Conservation (phyloP, 2,329 filamentous ascomycete species). For the Aureobasidium uvarum region DNA sequence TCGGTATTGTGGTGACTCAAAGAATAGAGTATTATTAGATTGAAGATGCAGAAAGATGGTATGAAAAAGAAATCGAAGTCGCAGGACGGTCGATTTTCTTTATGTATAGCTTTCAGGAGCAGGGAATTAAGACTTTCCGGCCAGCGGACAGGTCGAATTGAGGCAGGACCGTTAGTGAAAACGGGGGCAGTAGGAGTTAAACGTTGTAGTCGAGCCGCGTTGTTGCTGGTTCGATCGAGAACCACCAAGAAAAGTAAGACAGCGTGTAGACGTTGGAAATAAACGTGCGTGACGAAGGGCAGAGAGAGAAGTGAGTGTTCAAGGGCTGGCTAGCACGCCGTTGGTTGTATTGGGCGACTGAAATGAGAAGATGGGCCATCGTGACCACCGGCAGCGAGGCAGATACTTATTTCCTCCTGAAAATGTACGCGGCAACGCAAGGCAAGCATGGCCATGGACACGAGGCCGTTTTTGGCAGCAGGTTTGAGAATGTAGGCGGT, state of each 20-base stretch:
- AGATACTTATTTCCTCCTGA: slow-evolving; percentile 27
- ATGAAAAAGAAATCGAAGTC: slow-evolving; percentile 28
- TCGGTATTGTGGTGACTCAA: slow-evolving; percentile 30
- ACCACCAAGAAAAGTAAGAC: slow-evolving; percentile 23
- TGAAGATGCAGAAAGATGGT: slow-evolving; percentile 27
- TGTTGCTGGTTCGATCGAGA: slow-evolving; percentile 28
- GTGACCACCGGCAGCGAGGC: slow-evolving; percentile 23
- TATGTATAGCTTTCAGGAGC: slow-evolving; percentile 28
- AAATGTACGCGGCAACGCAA: slow-evolving; percentile 24
- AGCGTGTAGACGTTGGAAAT: slow-evolving; percentile 24
- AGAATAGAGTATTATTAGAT: slow-evolving; percentile 25
- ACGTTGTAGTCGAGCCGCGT: slow-evolving; percentile 21
- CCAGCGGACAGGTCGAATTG: slow-evolving; percentile 37
- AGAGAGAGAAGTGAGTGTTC: slow-evolving; percentile 17
- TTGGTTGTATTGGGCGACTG: slow-evolving; percentile 27
- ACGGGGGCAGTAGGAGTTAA: slow-evolving; percentile 24
- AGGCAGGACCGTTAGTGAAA: slow-evolving; percentile 26
- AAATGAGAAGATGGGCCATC: slow-evolving; percentile 25
- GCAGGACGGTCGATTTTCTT: slow-evolving; percentile 33
- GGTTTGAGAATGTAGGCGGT: slow-evolving; percentile 24
- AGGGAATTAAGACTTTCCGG: slow-evolving; percentile 34
- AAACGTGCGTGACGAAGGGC: slow-evolving; percentile 27
- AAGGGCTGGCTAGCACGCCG: slow-evolving; percentile 24
- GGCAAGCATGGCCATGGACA: slow-evolving; percentile 20
- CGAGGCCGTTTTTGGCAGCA: slow-evolving; percentile 25